Percentiles rank a stretch among this genome's conserved stretches.
Conservation (phyloP, 2,329 filamentous ascomycete species). For the Trichoderma citrinoviride region DNA sequence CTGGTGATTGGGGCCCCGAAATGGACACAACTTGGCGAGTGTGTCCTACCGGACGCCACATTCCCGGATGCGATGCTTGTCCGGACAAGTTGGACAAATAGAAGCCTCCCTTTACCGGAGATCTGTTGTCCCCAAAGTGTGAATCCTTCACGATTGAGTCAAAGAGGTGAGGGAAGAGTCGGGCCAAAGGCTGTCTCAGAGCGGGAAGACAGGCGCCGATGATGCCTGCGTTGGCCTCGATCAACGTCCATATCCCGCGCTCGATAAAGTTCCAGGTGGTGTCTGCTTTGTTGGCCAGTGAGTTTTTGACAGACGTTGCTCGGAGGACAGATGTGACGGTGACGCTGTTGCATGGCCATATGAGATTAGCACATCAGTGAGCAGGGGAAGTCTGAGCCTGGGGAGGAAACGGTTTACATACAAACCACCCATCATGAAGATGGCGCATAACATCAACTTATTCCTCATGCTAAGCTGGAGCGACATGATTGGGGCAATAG, state of each 20-base stretch:
- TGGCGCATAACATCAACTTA: conserved; percentile 36
- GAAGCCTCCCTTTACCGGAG: neutral
- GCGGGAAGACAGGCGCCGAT: conserved; percentile 39
- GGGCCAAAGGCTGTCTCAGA: conserved; percentile 26
- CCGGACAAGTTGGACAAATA: neutral
- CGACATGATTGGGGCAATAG: conserved; percentile 36
- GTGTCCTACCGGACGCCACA: conserved; percentile 7
- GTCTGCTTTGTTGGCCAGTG: conserved; percentile 34
- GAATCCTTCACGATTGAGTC: conserved; percentile 24
- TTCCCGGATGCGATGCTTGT: neutral
- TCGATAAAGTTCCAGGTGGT: conserved; percentile 30
- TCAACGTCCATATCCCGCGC: conserved; percentile 35
- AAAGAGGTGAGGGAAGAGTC: conserved; percentile 24
- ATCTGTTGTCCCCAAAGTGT: neutral
- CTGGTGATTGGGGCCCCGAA: neutral
- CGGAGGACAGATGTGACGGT: conserved; percentile 39
- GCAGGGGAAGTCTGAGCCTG: neutral
- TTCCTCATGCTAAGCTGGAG: conserved; percentile 34
- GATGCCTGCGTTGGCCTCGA: conserved; percentile 40
- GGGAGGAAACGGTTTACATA: conserved; percentile 27
- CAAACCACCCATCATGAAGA: conserved; percentile 40
- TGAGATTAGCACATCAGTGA: neutral
- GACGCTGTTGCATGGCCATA: conserved; percentile 24
- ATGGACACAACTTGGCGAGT: neutral
- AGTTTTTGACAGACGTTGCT: conserved; percentile 36